Percentiles rank a stretch among this genome's conserved stretches.
Conservation (phyloP, 148 eudicot species). For the Rhododendron ferrugineum region DNA sequence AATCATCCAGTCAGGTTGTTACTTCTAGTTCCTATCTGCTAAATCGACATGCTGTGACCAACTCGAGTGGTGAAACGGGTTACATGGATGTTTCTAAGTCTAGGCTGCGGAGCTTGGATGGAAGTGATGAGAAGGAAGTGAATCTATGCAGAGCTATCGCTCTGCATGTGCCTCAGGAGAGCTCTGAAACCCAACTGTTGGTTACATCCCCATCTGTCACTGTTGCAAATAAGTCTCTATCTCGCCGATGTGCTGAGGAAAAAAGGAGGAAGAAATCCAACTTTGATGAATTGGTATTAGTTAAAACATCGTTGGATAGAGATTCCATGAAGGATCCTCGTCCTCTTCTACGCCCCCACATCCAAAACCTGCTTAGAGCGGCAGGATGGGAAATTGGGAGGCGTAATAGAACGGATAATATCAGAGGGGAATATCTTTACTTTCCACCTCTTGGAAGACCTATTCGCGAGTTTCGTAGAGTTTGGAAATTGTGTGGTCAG, state of each 20-base stretch:
- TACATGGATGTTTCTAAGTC: constrained; percentile 20
- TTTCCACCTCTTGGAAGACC: constrained; percentile 63
- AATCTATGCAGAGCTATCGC: constrained; percentile 43
- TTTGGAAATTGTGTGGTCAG: constrained; percentile 71
- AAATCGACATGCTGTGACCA: constrained; percentile 32
- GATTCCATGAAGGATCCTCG: constrained; percentile 53
- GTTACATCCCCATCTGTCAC: constrained; percentile 21
- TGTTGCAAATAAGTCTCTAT: constrained; percentile 24
- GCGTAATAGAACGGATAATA: constrained; percentile 49
- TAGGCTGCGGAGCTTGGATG: constrained; percentile 37
- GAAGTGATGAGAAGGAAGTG: constrained; percentile 51
- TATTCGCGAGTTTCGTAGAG: constrained; percentile 66
- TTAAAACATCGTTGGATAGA: constrained; percentile 30
- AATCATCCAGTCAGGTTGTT: constrained; percentile 62
- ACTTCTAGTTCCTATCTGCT: constrained; percentile 59
- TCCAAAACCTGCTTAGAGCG: constrained; percentile 48
- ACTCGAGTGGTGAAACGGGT: constrained; percentile 20
- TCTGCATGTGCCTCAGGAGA: constrained; percentile 81
- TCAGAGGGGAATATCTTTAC: constrained; percentile 56
- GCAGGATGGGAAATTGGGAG: constrained; percentile 80
- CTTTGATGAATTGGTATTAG: constrained; percentile 32
- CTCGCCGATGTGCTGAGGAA: constrained; percentile 23
- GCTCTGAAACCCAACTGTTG: constrained; percentile 56
- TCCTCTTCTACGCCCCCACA: constrained; percentile 57
- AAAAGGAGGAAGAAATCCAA: constrained; percentile 30